These are phyloP conservation scores for Thielaviopsis ethacetica DNA, from an alignment of 2,329 filamentous ascomycete genomes.

Conservation along the genomic window DNA sequence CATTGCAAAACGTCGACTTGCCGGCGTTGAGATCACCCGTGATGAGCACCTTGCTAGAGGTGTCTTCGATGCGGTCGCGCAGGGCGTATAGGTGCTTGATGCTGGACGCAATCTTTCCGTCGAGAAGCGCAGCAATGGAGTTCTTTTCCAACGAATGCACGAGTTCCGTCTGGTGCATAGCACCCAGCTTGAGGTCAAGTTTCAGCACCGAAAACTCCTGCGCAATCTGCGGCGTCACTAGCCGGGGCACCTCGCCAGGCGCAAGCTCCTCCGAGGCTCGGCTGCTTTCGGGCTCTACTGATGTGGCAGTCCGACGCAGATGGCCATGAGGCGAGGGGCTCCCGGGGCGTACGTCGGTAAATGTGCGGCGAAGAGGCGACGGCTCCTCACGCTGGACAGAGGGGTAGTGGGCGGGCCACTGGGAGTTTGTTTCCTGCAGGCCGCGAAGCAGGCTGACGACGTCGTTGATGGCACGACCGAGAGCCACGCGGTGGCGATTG, in stretches of 20 bases:
- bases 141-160: conserved; percentile 89
- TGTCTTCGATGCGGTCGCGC: conserved; percentile 90
- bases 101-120: conserved; percentile 87
- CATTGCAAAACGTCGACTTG: conserved; percentile 98
- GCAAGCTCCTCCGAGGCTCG: conserved; percentile 45
- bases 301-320: conserved; percentile 5
- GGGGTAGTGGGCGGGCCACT: conserved; percentile 92
- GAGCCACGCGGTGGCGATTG: conserved; percentile 74
- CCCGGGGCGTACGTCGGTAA: conserved; percentile 21
- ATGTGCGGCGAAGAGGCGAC: conserved; percentile 10
- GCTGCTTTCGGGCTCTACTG: conserved; percentile 52
- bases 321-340: conserved; percentile 14
- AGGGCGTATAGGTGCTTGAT: conserved; percentile 78
- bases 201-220: conserved; percentile 94
- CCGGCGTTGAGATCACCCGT: conserved; percentile 94
- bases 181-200: conserved; percentile 79
- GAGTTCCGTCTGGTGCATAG: conserved; percentile 71
- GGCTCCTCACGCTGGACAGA: conserved; percentile 52
- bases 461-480: conserved; percentile 75
- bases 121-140: conserved; percentile 76
- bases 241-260: conserved; percentile 47
- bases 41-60: conserved; percentile 87
- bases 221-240: conserved; percentile 82
- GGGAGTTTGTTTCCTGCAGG: conserved; percentile 74
- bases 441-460: conserved; percentile 71